Evolutionary conservation across 257 asterid species (phyloP).

Genomic region (Petunia secreta): DNA sequence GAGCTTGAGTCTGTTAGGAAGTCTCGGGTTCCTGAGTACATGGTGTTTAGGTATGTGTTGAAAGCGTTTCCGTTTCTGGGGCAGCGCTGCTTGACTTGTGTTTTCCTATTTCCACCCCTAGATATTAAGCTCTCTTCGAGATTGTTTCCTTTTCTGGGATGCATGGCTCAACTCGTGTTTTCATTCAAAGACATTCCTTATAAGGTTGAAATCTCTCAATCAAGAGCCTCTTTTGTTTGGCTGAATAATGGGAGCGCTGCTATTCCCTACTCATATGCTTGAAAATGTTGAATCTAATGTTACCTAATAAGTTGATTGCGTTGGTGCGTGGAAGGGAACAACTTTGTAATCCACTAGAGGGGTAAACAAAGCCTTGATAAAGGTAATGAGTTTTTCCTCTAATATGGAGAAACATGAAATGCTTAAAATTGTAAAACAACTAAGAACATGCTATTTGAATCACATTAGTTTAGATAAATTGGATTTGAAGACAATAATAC

Average conservation of each 20-base stretch:
- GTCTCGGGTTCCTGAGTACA: background rate
- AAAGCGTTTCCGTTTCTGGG: conserved; percentile 5
- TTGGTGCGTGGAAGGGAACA: background rate
- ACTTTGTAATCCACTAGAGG: background rate
- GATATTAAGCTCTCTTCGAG: background rate
- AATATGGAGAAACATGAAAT: background rate
- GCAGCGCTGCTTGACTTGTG: background rate
- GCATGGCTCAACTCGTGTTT: conserved; percentile 8
- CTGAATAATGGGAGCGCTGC: background rate
- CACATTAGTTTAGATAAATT: background rate
- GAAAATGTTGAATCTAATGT: background rate
- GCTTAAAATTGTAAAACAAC: background rate
- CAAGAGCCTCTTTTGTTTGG: background rate
- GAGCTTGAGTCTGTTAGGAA: background rate
- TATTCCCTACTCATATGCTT: background rate
- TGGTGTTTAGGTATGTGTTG: background rate
- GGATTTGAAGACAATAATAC: background rate
- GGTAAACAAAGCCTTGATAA: background rate
- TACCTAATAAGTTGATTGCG: background rate
- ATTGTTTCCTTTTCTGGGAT: conserved; percentile 2
- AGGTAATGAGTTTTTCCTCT: background rate
- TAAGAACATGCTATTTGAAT: too few species aligned
- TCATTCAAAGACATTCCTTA: background rate
- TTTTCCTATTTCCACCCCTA: background rate
- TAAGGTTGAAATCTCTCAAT: background rate